These are phyloP conservation scores for Myriangium duriaei DNA, from an alignment of 2,329 filamentous ascomycete genomes.

Conservation along the genomic window DNA sequence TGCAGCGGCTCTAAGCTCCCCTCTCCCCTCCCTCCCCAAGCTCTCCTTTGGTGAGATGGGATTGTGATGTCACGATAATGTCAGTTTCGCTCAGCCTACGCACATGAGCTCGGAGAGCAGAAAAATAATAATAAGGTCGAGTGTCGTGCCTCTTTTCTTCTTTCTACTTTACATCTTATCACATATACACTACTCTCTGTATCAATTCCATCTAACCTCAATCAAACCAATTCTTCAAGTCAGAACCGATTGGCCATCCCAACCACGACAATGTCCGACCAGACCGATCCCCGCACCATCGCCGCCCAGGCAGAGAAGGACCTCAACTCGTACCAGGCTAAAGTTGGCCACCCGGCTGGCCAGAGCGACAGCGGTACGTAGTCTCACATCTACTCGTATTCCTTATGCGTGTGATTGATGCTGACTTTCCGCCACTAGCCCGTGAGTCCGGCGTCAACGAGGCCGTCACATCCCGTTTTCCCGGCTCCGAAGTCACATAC, in stretches of 20 bases:
- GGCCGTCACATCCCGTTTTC: constrained; percentile 29
- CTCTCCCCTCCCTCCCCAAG: too few relatives aligned
- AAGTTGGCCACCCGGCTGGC: constrained; percentile 17
- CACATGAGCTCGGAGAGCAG: constrained; percentile 1
- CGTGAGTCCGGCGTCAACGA: constrained; percentile 37
- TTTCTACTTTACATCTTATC: neutral
- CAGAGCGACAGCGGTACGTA: constrained; percentile 28
- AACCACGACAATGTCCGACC: constrained; percentile 28
- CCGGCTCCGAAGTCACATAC: constrained; percentile 31
- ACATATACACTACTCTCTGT: neutral
- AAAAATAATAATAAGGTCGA: constrained; percentile 1
- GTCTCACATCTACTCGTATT: neutral
- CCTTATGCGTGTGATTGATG: neutral
- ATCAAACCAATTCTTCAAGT: too few relatives aligned
- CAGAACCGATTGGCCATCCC: neutral
- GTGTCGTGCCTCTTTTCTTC: neutral
- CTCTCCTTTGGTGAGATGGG: too few relatives aligned
- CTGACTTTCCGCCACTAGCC: constrained; percentile 19
- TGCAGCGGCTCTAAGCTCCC: too few relatives aligned
- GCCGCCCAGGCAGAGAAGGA: constrained; percentile 38
- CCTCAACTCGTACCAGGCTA: constrained; percentile 31
- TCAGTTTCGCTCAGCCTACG: constrained; percentile 3
- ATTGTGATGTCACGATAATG: constrained; percentile 5
- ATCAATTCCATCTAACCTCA: too few relatives aligned
- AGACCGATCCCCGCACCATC: constrained; percentile 31